Conservation (phyloP, 176 grass and related monocot species). For the Oryza australiensis region DNA sequence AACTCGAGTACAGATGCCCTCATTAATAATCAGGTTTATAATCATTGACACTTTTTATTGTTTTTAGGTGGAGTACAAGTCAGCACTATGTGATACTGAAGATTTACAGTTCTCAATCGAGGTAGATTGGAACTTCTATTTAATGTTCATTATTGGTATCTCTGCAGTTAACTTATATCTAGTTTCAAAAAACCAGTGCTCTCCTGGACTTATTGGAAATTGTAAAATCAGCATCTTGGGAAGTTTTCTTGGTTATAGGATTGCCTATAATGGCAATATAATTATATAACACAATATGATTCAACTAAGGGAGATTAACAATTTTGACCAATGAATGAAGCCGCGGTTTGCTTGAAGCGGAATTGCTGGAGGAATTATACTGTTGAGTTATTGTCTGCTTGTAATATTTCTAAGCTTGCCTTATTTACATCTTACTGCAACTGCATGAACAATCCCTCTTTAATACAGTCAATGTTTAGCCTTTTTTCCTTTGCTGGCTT, state of each 20-base stretch:
- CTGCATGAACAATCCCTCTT: no score
- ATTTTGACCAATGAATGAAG: background rate
- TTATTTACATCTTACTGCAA: no score
- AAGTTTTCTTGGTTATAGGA: background rate
- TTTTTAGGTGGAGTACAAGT: conserved; percentile 78
- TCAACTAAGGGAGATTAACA: background rate
- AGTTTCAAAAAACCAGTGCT: background rate
- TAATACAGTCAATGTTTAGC: no score
- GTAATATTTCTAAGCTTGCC: conserved; percentile 13
- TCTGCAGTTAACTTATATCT: background rate
- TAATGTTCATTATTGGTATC: background rate
- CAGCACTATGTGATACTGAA: conserved; percentile 61
- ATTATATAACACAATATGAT: background rate
- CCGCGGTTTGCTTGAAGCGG: background rate
- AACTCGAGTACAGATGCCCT: no score
- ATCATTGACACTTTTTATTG: background rate
- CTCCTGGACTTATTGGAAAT: background rate
- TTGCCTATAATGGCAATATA: background rate
- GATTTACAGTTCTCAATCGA: conserved; percentile 80
- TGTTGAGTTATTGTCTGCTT: background rate
- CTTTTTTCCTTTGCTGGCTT: no score
- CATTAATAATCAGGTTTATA: no score
- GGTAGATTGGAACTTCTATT: conserved; percentile 49
- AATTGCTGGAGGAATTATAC: background rate
- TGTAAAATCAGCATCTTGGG: background rate